phyloP scores from a whole-genome alignment of 805 yeast species.

The Candida taoyuanica region DNA sequence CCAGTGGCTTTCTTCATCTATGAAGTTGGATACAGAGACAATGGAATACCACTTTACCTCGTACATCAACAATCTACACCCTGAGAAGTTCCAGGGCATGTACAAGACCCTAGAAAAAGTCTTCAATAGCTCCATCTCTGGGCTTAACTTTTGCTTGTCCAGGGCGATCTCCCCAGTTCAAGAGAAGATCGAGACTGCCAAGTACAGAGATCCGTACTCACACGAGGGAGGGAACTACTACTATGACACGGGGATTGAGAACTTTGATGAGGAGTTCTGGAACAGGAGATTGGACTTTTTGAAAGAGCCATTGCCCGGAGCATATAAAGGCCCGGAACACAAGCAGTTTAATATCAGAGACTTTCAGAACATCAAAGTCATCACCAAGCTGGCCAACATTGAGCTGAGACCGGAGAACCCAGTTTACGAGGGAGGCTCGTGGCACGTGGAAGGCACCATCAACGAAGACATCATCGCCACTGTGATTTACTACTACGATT shows the following conservation, averaged over 20 bases:
- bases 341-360: slow-evolving; percentile 1
- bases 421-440: slow-evolving; percentile 6
- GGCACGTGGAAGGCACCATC: slow-evolving; percentile 13
- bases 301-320: not conserved
- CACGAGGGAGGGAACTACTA: not conserved
- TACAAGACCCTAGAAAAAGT: slow-evolving; percentile 1
- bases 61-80: slow-evolving; percentile 11
- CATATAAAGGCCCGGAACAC: slow-evolving; percentile 1
- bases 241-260: not conserved
- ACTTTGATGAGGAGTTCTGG: not conserved
- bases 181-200: not conserved
- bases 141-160: slow-evolving; percentile 2
- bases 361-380: slow-evolving; percentile 5
- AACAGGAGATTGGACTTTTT: not conserved
- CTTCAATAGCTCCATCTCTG: slow-evolving; percentile 7
- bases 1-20: slow-evolving; percentile 7
- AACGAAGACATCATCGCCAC: slow-evolving; percentile 12
- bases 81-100: slow-evolving; percentile 1
- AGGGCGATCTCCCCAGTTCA: slow-evolving; percentile 3
- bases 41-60: slow-evolving; percentile 1
- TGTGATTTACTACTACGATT: slow-evolving; percentile 10
- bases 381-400: slow-evolving; percentile 11
- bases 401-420: slow-evolving; percentile 9
- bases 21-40: not conserved
- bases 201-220: not conserved